Conservation (phyloP, 495 filamentous ascomycete genomes). For the Aspergillus mulundensis region DNA sequence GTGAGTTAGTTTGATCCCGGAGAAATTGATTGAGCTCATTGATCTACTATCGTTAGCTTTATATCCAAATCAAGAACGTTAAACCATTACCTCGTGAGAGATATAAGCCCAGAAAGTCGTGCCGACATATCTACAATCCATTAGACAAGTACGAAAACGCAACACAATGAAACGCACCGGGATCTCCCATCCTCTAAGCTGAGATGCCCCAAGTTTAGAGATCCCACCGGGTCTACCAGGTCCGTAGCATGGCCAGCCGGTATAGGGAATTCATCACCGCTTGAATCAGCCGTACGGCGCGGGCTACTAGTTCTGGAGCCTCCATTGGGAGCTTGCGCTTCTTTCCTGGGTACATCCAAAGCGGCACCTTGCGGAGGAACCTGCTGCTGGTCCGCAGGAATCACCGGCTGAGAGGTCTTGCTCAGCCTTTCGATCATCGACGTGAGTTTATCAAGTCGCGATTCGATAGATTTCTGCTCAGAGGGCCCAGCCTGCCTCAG, state of each 20-base stretch:
- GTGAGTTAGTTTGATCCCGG: conserved; percentile 40
- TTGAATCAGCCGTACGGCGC: conserved; percentile 34
- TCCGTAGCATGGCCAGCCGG: conserved; percentile 44
- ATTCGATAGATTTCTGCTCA: conserved; percentile 38
- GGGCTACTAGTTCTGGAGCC: conserved; percentile 27
- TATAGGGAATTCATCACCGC: conserved; percentile 45
- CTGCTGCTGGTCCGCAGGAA: conserved; percentile 22
- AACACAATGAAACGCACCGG: conserved; percentile 25
- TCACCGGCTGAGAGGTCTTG: conserved; percentile 27
- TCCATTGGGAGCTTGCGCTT: conserved; percentile 17
- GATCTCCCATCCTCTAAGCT: conserved; percentile 46
- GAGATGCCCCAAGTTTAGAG: conserved; percentile 44
- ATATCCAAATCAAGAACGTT: neutral
- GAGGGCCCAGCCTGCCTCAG: conserved; percentile 24
- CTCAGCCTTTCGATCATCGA: conserved; percentile 43
- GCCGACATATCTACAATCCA: conserved; percentile 40
- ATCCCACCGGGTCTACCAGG: conserved; percentile 42
- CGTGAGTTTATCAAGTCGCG: conserved; percentile 43
- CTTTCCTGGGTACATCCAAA: conserved; percentile 18
- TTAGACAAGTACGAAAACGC: neutral
- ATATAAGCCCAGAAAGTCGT: conserved; percentile 53
- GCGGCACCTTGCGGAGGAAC: conserved; percentile 22
- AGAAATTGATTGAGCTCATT: conserved; percentile 47
- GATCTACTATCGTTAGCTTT: conserved; percentile 29
- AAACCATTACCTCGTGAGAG: conserved; percentile 39